Conservation (phyloP, 257 asterid species). For the Plantago ovata region DNA sequence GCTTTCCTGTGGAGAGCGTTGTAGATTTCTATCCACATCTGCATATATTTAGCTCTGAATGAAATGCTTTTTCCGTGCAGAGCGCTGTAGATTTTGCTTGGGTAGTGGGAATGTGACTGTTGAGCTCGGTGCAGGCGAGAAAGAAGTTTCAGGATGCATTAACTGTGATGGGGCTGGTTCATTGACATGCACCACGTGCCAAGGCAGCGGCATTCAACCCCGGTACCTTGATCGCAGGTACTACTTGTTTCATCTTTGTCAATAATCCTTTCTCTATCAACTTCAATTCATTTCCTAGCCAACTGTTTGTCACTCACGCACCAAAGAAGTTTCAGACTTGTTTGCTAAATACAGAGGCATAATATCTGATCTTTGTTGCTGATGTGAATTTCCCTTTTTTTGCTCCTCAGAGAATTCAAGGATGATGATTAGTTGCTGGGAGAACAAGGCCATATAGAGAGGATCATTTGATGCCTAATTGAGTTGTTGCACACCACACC, state of each 20-base stretch:
- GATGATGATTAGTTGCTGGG: conserved; percentile 70
- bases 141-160: conserved; percentile 79
- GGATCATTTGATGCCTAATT: conserved; percentile 22
- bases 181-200: conserved; percentile 96
- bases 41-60: neutral
- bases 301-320: neutral
- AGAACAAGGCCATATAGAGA: conserved; percentile 12
- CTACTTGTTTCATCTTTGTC: neutral
- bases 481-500: conserved; percentile 6
- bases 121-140: conserved; percentile 78
- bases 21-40: neutral
- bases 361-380: neutral
- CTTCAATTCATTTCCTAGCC: too few relatives aligned
- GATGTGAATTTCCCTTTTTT: neutral
- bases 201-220: conserved; percentile 97
- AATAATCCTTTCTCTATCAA: too few relatives aligned
- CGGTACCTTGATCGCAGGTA: conserved; percentile 98
- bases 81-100: conserved; percentile 80
- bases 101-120: conserved; percentile 74
- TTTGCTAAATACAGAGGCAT: neutral
- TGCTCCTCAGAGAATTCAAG: conserved; percentile 71
- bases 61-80: conserved; percentile 34
- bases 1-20: neutral
- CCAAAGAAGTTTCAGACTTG: neutral
- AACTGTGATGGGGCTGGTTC: conserved; percentile 86